Conservation (phyloP, 306 rosid species). For the Senna tora region DNA sequence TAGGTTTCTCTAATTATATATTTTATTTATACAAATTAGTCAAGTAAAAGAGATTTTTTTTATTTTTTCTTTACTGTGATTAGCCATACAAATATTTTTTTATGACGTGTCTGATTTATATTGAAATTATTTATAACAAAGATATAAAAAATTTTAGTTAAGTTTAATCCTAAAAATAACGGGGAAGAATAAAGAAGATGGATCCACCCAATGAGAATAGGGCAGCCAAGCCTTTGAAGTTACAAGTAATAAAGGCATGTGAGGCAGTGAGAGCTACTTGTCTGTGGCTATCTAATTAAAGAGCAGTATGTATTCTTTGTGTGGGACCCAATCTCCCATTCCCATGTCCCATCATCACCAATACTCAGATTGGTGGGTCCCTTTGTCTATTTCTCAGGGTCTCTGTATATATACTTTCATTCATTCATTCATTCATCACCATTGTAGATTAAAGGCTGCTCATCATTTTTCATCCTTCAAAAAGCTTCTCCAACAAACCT, state of each 20-base stretch:
- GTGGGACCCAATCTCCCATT: slow-evolving; percentile 34
- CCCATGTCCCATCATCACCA: slow-evolving; percentile 50
- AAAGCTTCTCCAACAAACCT: slow-evolving; percentile 29
- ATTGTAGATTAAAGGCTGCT: slow-evolving; percentile 31
- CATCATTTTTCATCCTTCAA: slow-evolving; percentile 40
- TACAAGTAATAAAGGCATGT: slow-evolving; percentile 66
- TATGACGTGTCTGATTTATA: too few relatives aligned
- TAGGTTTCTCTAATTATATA: too few relatives aligned
- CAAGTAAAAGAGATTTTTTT: too few relatives aligned
- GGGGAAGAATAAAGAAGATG: slow-evolving; percentile 59
- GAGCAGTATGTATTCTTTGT: too few relatives aligned
- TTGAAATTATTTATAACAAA: too few relatives aligned
- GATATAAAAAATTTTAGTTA: too few relatives aligned
- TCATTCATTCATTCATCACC: slow-evolving; percentile 7
- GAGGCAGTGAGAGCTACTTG: slow-evolving; percentile 54
- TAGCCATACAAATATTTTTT: too few relatives aligned
- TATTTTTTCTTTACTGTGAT: too few relatives aligned
- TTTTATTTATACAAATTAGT: too few relatives aligned
- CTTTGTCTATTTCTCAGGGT: slow-evolving; percentile 2
- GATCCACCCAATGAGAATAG: slow-evolving; percentile 66
- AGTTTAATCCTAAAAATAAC: too few relatives aligned
- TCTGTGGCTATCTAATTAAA: slow-evolving; percentile 53
- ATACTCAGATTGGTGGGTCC: slow-evolving; percentile 39
- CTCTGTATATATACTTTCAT: too few relatives aligned
- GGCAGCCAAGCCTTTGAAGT: slow-evolving; percentile 45